phyloP scores from a whole-genome alignment of 176 grass and related monocot genomes.

The Chrysopogon serrulatus region DNA sequence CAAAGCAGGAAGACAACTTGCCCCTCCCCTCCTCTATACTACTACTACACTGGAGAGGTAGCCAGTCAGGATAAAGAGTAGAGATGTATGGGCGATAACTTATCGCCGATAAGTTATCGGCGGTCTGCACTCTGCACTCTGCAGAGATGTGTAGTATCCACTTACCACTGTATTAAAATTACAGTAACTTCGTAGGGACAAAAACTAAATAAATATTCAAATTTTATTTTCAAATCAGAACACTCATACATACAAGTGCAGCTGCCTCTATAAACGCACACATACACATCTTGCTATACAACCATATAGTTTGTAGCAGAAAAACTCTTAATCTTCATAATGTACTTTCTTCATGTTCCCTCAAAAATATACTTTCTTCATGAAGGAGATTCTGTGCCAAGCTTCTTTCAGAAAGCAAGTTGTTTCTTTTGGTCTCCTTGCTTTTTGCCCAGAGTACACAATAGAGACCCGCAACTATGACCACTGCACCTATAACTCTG shows the following conservation, averaged over 20 bases:
- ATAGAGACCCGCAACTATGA: background rate
- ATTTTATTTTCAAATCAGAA: background rate
- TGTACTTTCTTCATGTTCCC: background rate
- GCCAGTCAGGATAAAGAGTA: no score
- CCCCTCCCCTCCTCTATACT: no score
- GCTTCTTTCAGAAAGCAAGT: background rate
- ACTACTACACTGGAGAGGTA: no score
- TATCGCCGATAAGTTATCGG: no score
- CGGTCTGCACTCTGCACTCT: no score
- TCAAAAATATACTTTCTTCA: background rate
- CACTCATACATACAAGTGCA: background rate
- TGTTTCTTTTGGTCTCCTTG: background rate
- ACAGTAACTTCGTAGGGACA: background rate
- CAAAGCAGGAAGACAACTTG: no score
- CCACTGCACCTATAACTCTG: background rate
- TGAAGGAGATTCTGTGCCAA: background rate
- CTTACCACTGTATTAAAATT: background rate
- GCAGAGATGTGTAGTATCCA: background rate
- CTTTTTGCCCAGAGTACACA: slow-evolving; percentile 1
- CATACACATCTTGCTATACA: background rate
- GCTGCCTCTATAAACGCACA: background rate
- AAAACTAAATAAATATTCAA: background rate
- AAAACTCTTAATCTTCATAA: background rate
- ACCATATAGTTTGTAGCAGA: background rate
- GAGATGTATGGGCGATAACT: background rate